A percentile compares a stretch with the other conserved stretches of the same genome.
phyloP scores from a whole-genome alignment of 352 stramenopile species.

The Phytophthora meadii region DNA sequence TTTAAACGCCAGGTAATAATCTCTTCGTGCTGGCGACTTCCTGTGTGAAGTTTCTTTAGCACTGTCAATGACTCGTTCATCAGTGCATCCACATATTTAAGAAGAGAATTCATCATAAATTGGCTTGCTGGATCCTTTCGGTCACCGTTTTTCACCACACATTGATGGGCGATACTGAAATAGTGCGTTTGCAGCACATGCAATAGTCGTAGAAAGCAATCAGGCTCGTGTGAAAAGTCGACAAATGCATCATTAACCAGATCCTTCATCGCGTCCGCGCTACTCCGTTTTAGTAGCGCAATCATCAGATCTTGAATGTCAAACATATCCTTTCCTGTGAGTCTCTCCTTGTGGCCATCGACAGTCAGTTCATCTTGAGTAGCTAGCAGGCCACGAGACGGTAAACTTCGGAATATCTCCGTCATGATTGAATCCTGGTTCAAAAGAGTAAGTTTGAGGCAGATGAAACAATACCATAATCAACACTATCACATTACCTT shows the following conservation, averaged over 20 bases:
- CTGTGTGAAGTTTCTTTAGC: conserved; percentile 59
- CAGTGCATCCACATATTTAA: conserved; percentile 50
- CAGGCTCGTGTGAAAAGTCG: conserved; percentile 19
- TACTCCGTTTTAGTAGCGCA: conserved; percentile 29
- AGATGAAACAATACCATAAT: neutral
- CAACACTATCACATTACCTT: conserved; percentile 19
- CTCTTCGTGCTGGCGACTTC: conserved; percentile 63
- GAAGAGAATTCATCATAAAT: conserved; percentile 36
- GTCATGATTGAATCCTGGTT: conserved; percentile 36
- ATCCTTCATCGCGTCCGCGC: conserved; percentile 25
- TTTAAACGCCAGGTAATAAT: conserved; percentile 57
- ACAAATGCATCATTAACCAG: conserved; percentile 28
- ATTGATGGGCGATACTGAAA: conserved; percentile 38
- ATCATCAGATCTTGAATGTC: conserved; percentile 34
- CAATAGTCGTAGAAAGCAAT: conserved; percentile 47
- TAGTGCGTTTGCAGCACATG: conserved; percentile 52
- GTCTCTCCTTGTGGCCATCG: conserved; percentile 7
- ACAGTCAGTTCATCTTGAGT: neutral
- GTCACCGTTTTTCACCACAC: neutral
- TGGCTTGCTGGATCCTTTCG: neutral
- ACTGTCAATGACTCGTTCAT: conserved; percentile 41
- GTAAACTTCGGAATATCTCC: conserved; percentile 31
- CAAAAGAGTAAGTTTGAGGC: conserved; percentile 1
- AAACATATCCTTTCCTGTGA: conserved; percentile 5
- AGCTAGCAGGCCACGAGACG: conserved; percentile 9